Evolutionary conservation across 805 yeast species (phyloP).

Genomic region (Osmozyma mogii): DNA sequence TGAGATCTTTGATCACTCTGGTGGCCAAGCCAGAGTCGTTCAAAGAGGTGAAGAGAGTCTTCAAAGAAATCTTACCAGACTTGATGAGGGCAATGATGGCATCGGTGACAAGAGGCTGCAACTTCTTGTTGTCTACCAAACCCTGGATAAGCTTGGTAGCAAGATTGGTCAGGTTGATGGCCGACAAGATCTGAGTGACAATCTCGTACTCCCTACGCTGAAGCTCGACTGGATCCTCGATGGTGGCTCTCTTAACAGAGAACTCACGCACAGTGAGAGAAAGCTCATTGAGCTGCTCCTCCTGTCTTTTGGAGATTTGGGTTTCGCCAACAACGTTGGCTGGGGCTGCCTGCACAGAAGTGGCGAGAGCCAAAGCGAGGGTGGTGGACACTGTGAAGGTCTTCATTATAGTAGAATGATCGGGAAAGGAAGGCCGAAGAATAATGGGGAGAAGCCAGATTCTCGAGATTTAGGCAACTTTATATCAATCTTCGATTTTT

Average conservation of each 20-base stretch:
- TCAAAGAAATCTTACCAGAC: slow-evolving; percentile 24
- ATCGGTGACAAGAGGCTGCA: slow-evolving; percentile 21
- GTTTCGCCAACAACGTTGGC: slow-evolving; percentile 7
- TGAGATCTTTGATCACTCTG: slow-evolving; percentile 26
- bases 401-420: slow-evolving; percentile 6
- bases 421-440: no score
- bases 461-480: no score
- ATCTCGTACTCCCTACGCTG: slow-evolving; percentile 31
- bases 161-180: slow-evolving; percentile 27
- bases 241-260: slow-evolving; percentile 22
- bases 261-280: slow-evolving; percentile 21
- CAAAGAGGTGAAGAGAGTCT: slow-evolving; percentile 31
- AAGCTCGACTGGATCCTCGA: slow-evolving; percentile 16
- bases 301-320: slow-evolving; percentile 11
- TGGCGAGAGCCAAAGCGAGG: slow-evolving; percentile 11
- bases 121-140: slow-evolving; percentile 23
- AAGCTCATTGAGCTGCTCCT: slow-evolving; percentile 17
- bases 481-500: no score
- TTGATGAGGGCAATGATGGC: slow-evolving; percentile 23
- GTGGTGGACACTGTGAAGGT: slow-evolving; percentile 9
- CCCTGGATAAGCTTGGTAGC: slow-evolving; percentile 29
- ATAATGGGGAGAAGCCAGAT: no score
- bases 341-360: slow-evolving; percentile 13
- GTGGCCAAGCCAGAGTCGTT: slow-evolving; percentile 36
- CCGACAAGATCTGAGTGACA: slow-evolving; percentile 33